Evolutionary conservation across 108 stramenopile species (phyloP).

Genomic region (Parietichytrium sp.): DNA sequence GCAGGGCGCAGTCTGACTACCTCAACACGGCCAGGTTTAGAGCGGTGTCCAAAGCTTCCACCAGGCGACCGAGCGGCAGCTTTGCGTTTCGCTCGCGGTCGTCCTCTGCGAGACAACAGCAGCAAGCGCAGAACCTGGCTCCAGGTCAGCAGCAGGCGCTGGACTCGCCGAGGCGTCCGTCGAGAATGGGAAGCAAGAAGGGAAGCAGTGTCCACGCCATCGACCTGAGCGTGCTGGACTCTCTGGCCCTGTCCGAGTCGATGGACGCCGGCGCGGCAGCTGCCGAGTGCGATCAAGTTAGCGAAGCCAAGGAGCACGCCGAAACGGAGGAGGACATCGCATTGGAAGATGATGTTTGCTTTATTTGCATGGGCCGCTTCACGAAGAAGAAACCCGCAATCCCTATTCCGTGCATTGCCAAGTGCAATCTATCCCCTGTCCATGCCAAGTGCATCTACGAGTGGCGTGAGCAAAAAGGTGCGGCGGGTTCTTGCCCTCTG

Average conservation of each 20-base stretch:
- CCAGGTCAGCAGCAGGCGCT: neutral
- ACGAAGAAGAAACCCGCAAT: neutral
- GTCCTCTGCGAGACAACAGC: neutral
- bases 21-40: neutral
- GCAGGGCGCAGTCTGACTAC: neutral
- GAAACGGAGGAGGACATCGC: neutral
- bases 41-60: neutral
- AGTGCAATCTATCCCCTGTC: neutral
- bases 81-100: neutral
- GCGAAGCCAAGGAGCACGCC: neutral
- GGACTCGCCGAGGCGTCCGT: neutral
- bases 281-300: neutral
- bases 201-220: slow-evolving; percentile 29
- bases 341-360: neutral
- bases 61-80: neutral
- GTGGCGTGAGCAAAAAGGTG: slow-evolving; percentile 11
- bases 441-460: slow-evolving; percentile 38
- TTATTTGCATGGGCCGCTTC: slow-evolving; percentile 21
- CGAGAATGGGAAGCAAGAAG: too few relatives aligned
- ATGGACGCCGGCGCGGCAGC: neutral
- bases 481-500: slow-evolving; percentile 17
- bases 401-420: neutral
- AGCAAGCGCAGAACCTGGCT: neutral
- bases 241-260: neutral
- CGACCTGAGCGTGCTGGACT: slow-evolving; percentile 13